Base-by-base conservation (phyloP, 2,329 filamentous ascomycete species). In the Fusarium transvaalense region DNA sequence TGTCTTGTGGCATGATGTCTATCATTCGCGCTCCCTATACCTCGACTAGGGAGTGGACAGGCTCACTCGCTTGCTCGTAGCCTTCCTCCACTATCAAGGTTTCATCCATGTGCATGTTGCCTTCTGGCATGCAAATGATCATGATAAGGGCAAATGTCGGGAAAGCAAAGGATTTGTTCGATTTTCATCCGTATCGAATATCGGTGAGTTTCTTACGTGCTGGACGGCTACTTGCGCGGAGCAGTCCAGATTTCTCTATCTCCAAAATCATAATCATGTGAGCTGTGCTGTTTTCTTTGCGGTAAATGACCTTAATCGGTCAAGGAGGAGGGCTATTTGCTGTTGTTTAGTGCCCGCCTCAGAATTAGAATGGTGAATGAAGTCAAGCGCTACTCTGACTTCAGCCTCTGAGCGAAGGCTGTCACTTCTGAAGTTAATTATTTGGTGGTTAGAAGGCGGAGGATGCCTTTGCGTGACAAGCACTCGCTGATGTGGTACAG, bases 401-500 rank as follows among this genome's bases (percentile, higher is more conserved):
- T 92, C 85, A 5, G 84, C 85, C 64, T 91, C 86, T 5, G 87
- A 88, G 55, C 81, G 82, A 52, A 92, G 82, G 73, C 89, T 86
- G 27, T 69, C 38, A 29, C 35, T 63, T 29, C 53, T 60, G 41
- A 56, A 64, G 52, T 70, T 58, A 52, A 34, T 10, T 60, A 25
- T 60, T 29, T 65, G 39, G 23, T 34, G 14, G 13, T 37, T 27
- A 65, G 41, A 46, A 50, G 58, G 35, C 15, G 43, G 56, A 29
- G 31, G 29, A 43, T 41, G 53, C 8, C 37, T 43, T 42, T 69
- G 66, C 27, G 62, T 53, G 29, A 31, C 62, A 60, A 56, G 13
- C 38, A 50, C 29, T 17, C 52, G 64, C 35, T 61, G 62, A 13
- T 46, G 48, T 53, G 47, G 41, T 50, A 56, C 51, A 38, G 34